phyloP scores from a whole-genome alignment of 768 basidiomycete genomes.

The Mrakia gelida region DNA sequence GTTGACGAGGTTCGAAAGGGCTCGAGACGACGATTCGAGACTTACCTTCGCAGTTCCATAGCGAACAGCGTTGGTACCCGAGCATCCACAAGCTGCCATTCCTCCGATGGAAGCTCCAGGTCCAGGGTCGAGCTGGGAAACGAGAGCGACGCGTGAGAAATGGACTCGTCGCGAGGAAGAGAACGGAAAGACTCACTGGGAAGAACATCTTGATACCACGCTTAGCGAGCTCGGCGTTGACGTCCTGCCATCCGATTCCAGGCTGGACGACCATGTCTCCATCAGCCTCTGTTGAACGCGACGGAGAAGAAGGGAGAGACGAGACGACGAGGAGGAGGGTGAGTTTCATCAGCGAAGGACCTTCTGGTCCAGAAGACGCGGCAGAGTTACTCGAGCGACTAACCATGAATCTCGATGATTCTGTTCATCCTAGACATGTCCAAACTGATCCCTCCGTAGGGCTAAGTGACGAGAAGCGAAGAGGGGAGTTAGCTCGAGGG shows the following conservation, averaged over 20 bases:
- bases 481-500: not conserved
- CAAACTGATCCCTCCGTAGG: conserved; percentile 56
- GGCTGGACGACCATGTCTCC: conserved; percentile 55
- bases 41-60: conserved; percentile 71
- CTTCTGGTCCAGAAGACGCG: not conserved
- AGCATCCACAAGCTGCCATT: conserved; percentile 48
- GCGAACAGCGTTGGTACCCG: conserved; percentile 60
- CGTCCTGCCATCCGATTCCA: conserved; percentile 72
- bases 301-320: no score
- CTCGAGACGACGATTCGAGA: no score
- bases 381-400: not conserved
- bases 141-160: conserved; percentile 2
- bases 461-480: not conserved
- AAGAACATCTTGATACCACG: conserved; percentile 79
- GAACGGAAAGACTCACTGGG: conserved; percentile 52
- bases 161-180: not conserved
- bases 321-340: not conserved
- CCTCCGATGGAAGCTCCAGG: conserved; percentile 63
- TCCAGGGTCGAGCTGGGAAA: conserved; percentile 48
- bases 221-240: conserved; percentile 64
- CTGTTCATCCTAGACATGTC: conserved; percentile 75
- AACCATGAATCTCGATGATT: conserved; percentile 65
- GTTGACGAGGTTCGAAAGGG: no score
- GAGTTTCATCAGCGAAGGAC: not conserved
- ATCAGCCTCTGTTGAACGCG: conserved; percentile 14